Percentiles rank a stretch among this genome's conserved stretches.
These are phyloP conservation scores for Vishniacozyma victoriae DNA, from an alignment of 768 basidiomycete species.

Conservation along the genomic window DNA sequence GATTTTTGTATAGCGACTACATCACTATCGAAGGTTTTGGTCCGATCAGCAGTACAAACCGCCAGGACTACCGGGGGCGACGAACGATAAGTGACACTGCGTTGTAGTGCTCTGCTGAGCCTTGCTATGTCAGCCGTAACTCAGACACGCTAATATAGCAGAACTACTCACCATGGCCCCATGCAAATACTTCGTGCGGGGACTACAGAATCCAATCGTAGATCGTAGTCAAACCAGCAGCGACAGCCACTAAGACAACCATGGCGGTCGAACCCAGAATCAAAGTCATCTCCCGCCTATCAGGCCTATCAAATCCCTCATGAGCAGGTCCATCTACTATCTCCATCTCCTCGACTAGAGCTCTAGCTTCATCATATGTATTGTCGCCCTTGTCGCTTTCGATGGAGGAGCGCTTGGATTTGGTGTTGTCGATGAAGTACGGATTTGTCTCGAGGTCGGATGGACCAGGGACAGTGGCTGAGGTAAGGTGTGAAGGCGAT, in stretches of 20 bases:
- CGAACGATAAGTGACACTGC: no score
- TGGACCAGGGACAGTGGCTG: not conserved
- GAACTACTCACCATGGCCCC: not conserved
- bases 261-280: slow-evolving; percentile 19
- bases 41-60: no score
- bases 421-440: no score
- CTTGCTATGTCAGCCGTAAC: no score
- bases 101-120: no score
- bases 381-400: no score
- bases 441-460: not conserved
- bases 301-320: slow-evolving; percentile 4
- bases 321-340: not conserved
- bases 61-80: no score
- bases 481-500: slow-evolving; percentile 13
- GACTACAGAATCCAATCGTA: slow-evolving; percentile 35
- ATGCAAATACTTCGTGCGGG: not conserved
- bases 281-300: slow-evolving; percentile 22
- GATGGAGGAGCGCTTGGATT: no score
- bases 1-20: no score
- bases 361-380: not conserved
- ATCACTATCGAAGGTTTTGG: no score
- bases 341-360: not conserved
- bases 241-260: slow-evolving; percentile 25
- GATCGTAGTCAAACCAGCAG: slow-evolving; percentile 38
- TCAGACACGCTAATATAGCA: no score